These are phyloP conservation scores for Phoma herbarum DNA, from an alignment of 2,329 filamentous ascomycete genomes.

Conservation along the genomic window DNA sequence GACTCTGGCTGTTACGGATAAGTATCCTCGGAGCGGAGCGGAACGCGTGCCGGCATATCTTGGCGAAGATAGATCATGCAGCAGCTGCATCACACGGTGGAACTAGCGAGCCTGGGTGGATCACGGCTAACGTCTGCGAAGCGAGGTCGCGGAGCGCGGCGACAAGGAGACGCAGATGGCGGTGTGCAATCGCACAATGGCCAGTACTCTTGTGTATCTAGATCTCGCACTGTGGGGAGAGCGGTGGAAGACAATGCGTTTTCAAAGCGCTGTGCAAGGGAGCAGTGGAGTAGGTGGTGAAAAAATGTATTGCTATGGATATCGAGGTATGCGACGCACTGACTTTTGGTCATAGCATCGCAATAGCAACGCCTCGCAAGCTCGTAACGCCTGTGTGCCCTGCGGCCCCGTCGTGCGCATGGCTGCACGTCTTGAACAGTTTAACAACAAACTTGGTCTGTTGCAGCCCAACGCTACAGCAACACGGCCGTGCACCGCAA, in stretches of 20 bases:
- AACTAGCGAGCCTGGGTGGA: slow-evolving; percentile 15
- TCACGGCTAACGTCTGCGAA: slow-evolving; percentile 10
- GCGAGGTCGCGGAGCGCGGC: slow-evolving; percentile 5
- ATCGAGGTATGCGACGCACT: slow-evolving; percentile 6
- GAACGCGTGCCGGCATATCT: slow-evolving; percentile 21
- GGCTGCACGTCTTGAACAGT: slow-evolving; percentile 14
- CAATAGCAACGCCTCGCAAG: slow-evolving; percentile 16
- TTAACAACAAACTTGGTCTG: slow-evolving; percentile 12
- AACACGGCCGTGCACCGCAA: slow-evolving; percentile 18
- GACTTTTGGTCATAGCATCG: slow-evolving; percentile 16
- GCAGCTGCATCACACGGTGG: slow-evolving; percentile 9
- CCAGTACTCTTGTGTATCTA: neutral
- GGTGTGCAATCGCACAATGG: slow-evolving; percentile 11
- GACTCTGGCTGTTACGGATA: slow-evolving; percentile 6
- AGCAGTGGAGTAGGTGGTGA: slow-evolving; percentile 7
- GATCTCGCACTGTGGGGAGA: neutral
- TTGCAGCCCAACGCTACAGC: slow-evolving; percentile 28
- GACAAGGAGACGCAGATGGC: slow-evolving; percentile 15
- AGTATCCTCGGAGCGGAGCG: slow-evolving; percentile 22
- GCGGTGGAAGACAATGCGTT: slow-evolving; percentile 12
- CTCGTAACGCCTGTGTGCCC: slow-evolving; percentile 15
- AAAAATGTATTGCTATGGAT: slow-evolving; percentile 22
- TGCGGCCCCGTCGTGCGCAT: slow-evolving; percentile 12
- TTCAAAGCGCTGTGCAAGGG: slow-evolving; percentile 3
- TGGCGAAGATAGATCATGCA: slow-evolving; percentile 21